Conservation (phyloP, 306 rosid genomes). For the Astragalus membranaceus region DNA sequence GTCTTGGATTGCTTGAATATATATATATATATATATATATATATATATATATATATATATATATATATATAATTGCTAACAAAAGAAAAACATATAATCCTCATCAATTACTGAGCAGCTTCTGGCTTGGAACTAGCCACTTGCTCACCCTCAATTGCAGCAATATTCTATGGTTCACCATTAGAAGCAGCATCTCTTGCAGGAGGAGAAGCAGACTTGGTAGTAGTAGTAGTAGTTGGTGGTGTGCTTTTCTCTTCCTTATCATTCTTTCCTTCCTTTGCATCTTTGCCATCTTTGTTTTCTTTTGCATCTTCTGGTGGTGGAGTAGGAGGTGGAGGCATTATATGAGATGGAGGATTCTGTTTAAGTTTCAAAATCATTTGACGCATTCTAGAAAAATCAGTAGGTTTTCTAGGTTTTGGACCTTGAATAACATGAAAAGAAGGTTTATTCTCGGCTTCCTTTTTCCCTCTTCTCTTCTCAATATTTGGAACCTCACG, state of each 20-base stretch:
- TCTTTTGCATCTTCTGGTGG: constrained; percentile 18
- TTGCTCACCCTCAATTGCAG: constrained; percentile 31
- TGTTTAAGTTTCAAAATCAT: constrained; percentile 72
- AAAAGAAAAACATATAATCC: too few relatives aligned
- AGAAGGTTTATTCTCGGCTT: too few relatives aligned
- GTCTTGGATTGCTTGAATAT: too few relatives aligned
- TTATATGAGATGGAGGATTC: constrained; percentile 81
- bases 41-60: too few relatives aligned
- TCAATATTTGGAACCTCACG: too few relatives aligned
- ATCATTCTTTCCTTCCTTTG: constrained; percentile 21
- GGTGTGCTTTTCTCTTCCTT: constrained; percentile 30
- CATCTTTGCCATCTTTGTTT: constrained; percentile 33
- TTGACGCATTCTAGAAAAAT: constrained; percentile 82
- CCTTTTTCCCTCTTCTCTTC: too few relatives aligned
- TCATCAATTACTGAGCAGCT: constrained; percentile 34
- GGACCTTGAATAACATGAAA: too few relatives aligned
- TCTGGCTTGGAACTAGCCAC: constrained; percentile 25
- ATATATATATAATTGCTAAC: too few relatives aligned
- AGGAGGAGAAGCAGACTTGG: constrained; percentile 36
- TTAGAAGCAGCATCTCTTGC: constrained; percentile 32
- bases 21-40: too few relatives aligned
- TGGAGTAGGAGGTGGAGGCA: constrained; percentile 59
- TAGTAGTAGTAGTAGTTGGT: constrained; percentile 22
- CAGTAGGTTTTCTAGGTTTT: constrained; percentile 93
- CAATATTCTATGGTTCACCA: constrained; percentile 33